phyloP scores from a whole-genome alignment of 768 basidiomycete genomes.

The Hemileccinum impolitum region DNA sequence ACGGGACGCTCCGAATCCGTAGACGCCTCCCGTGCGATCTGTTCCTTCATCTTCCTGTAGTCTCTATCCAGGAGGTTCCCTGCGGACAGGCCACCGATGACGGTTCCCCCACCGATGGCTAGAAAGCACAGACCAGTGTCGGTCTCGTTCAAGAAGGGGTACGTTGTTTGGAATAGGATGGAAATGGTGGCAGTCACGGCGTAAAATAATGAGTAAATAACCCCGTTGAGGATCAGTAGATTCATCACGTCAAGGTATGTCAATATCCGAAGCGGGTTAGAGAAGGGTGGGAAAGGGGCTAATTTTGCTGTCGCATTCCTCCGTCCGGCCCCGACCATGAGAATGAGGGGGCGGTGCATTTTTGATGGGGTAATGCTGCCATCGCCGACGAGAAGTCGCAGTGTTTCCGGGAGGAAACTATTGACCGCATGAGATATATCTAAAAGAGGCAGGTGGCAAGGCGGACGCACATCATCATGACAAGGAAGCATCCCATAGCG shows the following conservation, averaged over 20 bases:
- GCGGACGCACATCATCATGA: conserved; percentile 11
- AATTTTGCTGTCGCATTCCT: not conserved
- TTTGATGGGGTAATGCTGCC: conserved; percentile 27
- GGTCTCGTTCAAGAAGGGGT: conserved; percentile 44
- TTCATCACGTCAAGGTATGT: conserved; percentile 36
- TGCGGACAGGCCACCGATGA: conserved; percentile 51
- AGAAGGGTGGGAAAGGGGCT: conserved; percentile 22
- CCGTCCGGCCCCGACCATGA: conserved; percentile 24
- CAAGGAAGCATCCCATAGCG: conserved; percentile 10
- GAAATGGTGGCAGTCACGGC: conserved; percentile 43
- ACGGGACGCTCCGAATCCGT: conserved; percentile 22
- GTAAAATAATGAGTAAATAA: conserved; percentile 52
- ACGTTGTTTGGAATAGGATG: conserved; percentile 49
- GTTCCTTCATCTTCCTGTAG: conserved; percentile 43
- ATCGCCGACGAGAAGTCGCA: conserved; percentile 25
- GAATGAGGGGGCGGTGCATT: conserved; percentile 27
- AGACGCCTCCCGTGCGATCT: conserved; percentile 9
- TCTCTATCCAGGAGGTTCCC: conserved; percentile 68
- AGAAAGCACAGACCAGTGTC: conserved; percentile 76
- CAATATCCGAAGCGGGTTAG: conserved; percentile 38
- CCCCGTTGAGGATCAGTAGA: conserved; percentile 51
- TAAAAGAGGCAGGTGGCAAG: not conserved
- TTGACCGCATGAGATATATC: not conserved
- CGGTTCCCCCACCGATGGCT: conserved; percentile 69
- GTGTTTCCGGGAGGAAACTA: conserved; percentile 25